Percentiles rank a stretch among this genome's conserved stretches.
phyloP scores from a whole-genome alignment of 75 land plant genomes.

The Cunninghamia lanceolata region DNA sequence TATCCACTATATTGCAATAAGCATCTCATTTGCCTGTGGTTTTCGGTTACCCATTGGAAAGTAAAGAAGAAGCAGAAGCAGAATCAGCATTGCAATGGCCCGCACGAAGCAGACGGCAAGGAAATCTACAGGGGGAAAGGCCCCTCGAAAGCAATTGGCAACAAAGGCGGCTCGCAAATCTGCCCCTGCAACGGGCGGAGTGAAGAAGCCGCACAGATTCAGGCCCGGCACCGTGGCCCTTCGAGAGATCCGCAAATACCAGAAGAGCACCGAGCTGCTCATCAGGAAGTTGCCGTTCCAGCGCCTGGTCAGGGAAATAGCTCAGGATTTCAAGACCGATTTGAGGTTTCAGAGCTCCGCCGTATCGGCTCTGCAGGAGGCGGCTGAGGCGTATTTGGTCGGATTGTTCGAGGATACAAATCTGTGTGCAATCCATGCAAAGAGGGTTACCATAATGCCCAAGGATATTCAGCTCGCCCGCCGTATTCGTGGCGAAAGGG shows the following conservation, averaged over 20 bases:
- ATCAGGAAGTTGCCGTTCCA: neutral
- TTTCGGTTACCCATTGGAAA: too few relatives aligned
- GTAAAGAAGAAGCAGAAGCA: neutral
- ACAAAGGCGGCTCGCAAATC: conserved; percentile 38
- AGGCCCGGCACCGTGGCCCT: conserved; percentile 36
- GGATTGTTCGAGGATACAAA: conserved; percentile 7
- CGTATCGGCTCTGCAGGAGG: conserved; percentile 5
- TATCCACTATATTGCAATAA: neutral
- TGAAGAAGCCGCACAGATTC: conserved; percentile 54
- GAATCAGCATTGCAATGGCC: conserved; percentile 10
- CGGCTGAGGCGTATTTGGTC: neutral
- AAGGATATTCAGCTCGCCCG: conserved; percentile 20
- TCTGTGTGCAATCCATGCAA: neutral
- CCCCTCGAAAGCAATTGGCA: conserved; percentile 39
- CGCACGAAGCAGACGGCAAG: conserved; percentile 53
- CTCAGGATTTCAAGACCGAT: neutral
- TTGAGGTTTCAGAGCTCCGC: conserved; percentile 5
- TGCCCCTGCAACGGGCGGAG: conserved; percentile 41
- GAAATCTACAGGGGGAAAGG: conserved; percentile 44
- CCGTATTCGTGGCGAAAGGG: conserved; percentile 14
- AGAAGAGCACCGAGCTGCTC: conserved; percentile 1
- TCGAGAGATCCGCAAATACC: conserved; percentile 13
- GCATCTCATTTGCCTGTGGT: neutral
- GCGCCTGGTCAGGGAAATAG: neutral
- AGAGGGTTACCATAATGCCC: conserved; percentile 14